Percentiles rank a stretch among this genome's conserved stretches.
These are phyloP conservation scores for Eudorina sp. DNA, from an alignment of 139 green algal species.

Conservation along the genomic window DNA sequence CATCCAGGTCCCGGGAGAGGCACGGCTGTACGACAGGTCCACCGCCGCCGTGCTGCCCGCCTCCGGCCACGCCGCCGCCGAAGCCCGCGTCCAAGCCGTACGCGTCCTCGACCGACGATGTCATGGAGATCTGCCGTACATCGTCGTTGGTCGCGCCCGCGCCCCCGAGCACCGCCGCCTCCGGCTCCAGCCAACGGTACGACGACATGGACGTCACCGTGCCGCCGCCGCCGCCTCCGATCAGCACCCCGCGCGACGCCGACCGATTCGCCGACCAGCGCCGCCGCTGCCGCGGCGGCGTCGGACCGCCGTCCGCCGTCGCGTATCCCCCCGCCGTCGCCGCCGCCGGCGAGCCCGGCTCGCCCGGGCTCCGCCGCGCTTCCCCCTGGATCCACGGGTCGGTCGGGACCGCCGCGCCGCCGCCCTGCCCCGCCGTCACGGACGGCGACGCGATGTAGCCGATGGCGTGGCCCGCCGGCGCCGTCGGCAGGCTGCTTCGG, in stretches of 20 bases:
- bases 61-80: too few species aligned
- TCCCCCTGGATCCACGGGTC: neutral
- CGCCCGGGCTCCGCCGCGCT: neutral
- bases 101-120: neutral
- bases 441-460: constrained; percentile 25
- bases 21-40: neutral
- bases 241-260: neutral
- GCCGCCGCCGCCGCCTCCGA: neutral
- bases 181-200: neutral
- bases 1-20: constrained; percentile 1
- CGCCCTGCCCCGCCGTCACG: neutral
- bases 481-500: constrained; percentile 7
- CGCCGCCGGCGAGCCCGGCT: neutral
- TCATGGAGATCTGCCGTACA: neutral
- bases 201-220: neutral
- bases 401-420: neutral
- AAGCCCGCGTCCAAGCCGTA: neutral
- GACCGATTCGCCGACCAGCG: constrained; percentile 1
- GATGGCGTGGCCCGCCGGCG: neutral
- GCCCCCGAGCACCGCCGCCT: neutral
- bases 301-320: neutral
- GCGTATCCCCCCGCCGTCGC: neutral
- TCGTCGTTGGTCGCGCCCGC: neutral
- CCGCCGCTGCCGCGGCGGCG: neutral
- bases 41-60: too few species aligned